Base-by-base conservation (phyloP, 148 eudicot species). In the Fallopia convolvulus region DNA sequence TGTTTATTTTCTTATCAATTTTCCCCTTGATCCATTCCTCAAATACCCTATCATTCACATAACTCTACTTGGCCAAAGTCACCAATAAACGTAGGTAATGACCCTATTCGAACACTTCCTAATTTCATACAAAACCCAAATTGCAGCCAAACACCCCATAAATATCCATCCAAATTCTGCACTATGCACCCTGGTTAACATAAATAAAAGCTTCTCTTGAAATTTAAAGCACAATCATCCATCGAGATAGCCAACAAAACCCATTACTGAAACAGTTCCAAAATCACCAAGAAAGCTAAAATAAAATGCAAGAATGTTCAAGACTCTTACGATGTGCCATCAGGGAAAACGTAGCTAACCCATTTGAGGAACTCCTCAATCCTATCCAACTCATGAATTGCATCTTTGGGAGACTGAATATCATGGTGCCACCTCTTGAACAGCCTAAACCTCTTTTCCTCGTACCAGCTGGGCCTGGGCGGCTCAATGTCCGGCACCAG, bases 281-380 rank as follows among this genome's bases (percentile, higher is more conserved):
- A 61, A 53, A 36, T 6, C 8, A 70, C 53, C 6, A 17, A 66
- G 21, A 1, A 17, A 48, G 14, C 11, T 9, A 14, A 11, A 18
- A 9, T 2, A 40, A 78, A 41, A 0, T 1, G 0, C 5, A 41
- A 12, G 33, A 12, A 9, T 36, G 1, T 5, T 3, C 7, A 73
- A 26, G 30, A 32, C 26, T 87, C 95, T 87, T 85, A 93, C 97
- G 92, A 80, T 84, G 90, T 86, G 0, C 94, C 97, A 79, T 91
- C 93, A 41, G 84, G 74, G 63, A 93, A 93, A 78, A 93, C 63
- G 77, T 73, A 91, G 97, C 98, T 93, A 71, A 90, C 91, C 98
- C 98, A 93, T 9, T n/a, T 84, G 80, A 93, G 79, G 79, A 91
- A 89, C 88, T 93, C 98, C 86, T 93, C 98, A 85, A 86, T 89